Percentiles rank a stretch among this genome's conserved stretches.
Conservation (phyloP, 1,284 basidiomycete genomes). For the Phenoliferia sp. region DNA sequence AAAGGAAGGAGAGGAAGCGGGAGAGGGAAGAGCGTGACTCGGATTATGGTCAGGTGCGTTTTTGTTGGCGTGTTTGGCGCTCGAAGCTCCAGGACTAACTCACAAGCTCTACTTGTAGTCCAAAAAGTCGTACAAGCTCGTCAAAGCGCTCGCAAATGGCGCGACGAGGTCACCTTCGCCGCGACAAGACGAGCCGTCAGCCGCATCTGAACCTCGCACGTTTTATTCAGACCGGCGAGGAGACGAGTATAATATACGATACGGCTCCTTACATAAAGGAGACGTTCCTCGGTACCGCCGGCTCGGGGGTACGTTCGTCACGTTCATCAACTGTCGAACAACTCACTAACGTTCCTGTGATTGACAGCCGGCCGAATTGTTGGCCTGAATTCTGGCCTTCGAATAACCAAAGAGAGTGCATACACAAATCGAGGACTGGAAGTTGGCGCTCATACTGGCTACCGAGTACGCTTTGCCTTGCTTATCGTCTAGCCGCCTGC, state of each 20-base stretch:
- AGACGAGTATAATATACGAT: constrained; percentile 62
- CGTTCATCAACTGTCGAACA: not conserved
- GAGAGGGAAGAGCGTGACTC: not conserved
- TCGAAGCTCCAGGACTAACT: not conserved
- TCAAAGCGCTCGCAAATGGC: constrained; percentile 2
- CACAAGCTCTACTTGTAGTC: not conserved
- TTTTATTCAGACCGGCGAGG: constrained; percentile 67
- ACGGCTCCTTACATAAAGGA: constrained; percentile 60
- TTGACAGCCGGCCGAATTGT: constrained; percentile 36
- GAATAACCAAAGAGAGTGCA: constrained; percentile 35
- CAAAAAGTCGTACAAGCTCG: constrained; percentile 14
- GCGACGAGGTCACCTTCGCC: not conserved
- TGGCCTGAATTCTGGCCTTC: constrained; percentile 35
- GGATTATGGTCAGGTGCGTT: not conserved
- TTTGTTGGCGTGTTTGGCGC: not conserved
- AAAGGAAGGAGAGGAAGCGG: not conserved
- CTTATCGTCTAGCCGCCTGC: not conserved
- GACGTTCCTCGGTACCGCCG: constrained; percentile 61
- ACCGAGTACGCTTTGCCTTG: constrained; percentile 39
- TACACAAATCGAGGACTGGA: constrained; percentile 57
- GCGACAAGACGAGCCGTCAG: not conserved
- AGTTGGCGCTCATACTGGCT: constrained; percentile 46
- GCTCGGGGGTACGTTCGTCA: constrained; percentile 31
- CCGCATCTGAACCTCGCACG: constrained; percentile 29
- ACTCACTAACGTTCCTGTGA: not conserved